Evolutionary conservation across 768 basidiomycete genomes (phyloP).

Genomic region (Epithele typhae): DNA sequence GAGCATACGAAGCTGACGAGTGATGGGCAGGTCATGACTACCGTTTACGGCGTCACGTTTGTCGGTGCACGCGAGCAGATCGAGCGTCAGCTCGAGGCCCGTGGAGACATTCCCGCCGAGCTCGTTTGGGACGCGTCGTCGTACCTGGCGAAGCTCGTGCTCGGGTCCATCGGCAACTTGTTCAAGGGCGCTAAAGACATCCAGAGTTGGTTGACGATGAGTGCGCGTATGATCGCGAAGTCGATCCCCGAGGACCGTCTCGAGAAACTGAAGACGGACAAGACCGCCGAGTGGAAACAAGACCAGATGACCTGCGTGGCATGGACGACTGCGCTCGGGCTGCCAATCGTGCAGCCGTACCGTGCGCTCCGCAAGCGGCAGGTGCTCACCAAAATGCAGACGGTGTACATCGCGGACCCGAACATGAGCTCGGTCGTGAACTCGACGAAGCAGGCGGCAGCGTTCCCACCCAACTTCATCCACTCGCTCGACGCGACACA

Average conservation of each 20-base stretch:
- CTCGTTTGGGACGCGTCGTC: conserved; percentile 69
- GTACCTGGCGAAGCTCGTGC: conserved; percentile 80
- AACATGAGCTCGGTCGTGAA: conserved; percentile 67
- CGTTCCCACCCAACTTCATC: conserved; percentile 99
- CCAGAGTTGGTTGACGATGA: conserved; percentile 84
- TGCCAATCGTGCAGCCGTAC: conserved; percentile 97
- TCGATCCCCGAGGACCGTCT: conserved; percentile 75
- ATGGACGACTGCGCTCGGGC: conserved; percentile 94
- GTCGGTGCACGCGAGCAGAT: conserved; percentile 95
- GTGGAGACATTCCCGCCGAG: conserved; percentile 67
- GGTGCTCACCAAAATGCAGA: conserved; percentile 79
- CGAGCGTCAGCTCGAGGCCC: conserved; percentile 78
- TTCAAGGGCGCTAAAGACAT: conserved; percentile 92
- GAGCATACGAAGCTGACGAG: neutral
- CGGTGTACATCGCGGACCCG: conserved; percentile 88
- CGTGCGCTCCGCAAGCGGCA: conserved; percentile 80
- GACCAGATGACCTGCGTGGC: conserved; percentile 95
- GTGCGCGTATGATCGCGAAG: conserved; percentile 81
- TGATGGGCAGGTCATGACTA: conserved; percentile 83
- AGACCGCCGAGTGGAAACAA: conserved; percentile 49
- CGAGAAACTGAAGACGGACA: conserved; percentile 32
- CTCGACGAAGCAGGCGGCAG: conserved; percentile 82
- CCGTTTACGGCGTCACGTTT: conserved; percentile 96
- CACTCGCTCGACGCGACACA: conserved; percentile 98
- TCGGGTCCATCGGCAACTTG: conserved; percentile 83